These are phyloP conservation scores for Dichomitus squalens DNA, from an alignment of 1,284 basidiomycete genomes.

Conservation along the genomic window DNA sequence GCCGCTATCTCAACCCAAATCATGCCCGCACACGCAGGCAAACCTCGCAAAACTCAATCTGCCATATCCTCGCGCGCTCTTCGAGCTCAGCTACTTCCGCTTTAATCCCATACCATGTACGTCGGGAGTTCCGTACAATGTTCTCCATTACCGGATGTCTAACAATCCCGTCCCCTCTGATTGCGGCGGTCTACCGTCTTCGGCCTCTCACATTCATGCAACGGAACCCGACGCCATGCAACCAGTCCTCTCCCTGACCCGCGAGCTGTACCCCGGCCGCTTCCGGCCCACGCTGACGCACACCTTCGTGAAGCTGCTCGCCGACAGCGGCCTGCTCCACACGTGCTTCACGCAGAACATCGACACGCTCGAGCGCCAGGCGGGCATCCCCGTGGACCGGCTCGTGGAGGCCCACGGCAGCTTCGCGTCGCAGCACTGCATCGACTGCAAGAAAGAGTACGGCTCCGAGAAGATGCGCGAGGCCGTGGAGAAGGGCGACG, in stretches of 20 bases:
- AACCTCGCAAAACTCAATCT: slow-evolving; percentile 74
- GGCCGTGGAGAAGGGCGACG: slow-evolving; percentile 56
- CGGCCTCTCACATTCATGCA: background rate
- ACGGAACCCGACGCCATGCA: background rate
- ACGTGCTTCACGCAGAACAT: slow-evolving; percentile 90
- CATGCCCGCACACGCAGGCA: slow-evolving; percentile 44
- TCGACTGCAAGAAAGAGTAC: slow-evolving; percentile 65
- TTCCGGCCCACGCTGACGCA: slow-evolving; percentile 90
- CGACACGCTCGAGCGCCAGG: slow-evolving; percentile 89
- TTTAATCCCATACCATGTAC: slow-evolving; percentile 72
- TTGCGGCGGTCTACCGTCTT: background rate
- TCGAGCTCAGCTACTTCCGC: slow-evolving; percentile 76
- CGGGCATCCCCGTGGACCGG: slow-evolving; percentile 73
- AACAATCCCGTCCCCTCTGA: background rate
- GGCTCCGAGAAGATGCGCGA: slow-evolving; percentile 68
- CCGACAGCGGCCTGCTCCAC: slow-evolving; percentile 64
- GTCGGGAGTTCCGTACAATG: slow-evolving; percentile 28
- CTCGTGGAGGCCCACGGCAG: slow-evolving; percentile 96
- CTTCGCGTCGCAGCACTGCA: slow-evolving; percentile 82
- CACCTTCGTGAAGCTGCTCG: slow-evolving; percentile 83
- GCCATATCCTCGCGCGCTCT: slow-evolving; percentile 81
- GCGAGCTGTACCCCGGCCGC: slow-evolving; percentile 88
- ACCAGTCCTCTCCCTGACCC: slow-evolving; percentile 81
- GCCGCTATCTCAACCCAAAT: background rate
- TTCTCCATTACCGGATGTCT: background rate